Conservation (phyloP, 441 rosid species). For the Aleurites moluccanus region DNA sequence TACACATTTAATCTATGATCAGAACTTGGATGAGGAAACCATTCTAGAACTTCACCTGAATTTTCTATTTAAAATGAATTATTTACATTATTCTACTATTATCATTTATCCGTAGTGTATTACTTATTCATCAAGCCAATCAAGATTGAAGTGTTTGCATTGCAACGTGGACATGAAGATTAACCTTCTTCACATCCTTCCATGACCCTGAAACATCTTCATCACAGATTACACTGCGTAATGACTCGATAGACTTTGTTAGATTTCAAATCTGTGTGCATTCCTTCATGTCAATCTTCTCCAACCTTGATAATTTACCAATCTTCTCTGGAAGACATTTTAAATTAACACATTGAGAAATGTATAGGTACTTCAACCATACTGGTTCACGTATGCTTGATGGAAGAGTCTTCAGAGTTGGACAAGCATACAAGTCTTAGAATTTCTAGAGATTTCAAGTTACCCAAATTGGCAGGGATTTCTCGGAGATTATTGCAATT, state of each 20-base stretch:
- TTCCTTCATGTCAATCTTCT: conserved; percentile 92
- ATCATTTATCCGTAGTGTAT: neutral
- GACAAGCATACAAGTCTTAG: conserved; percentile 79
- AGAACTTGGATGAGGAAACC: no score
- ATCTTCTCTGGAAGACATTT: conserved; percentile 57
- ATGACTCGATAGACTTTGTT: conserved; percentile 48
- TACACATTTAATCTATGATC: no score
- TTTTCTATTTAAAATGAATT: neutral
- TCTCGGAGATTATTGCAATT: conserved; percentile 68
- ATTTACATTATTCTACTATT: conserved; percentile 10
- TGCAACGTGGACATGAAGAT: conserved; percentile 59
- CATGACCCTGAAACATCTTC: conserved; percentile 61
- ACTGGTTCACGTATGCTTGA: conserved; percentile 49
- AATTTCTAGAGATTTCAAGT: conserved; percentile 47
- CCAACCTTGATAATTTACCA: conserved; percentile 49
- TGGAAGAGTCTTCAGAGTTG: conserved; percentile 54
- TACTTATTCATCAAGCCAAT: conserved; percentile 66
- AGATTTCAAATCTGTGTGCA: conserved; percentile 40
- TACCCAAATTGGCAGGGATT: conserved; percentile 53
- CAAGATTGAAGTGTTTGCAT: conserved; percentile 59
- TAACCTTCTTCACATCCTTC: conserved; percentile 49
- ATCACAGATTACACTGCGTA: conserved; percentile 62
- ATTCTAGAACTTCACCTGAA: no score
- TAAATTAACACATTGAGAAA: conserved; percentile 71
- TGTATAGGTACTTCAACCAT: conserved; percentile 59